phyloP scores from a whole-genome alignment of 345 rosid species.

The Populus euphratica region DNA sequence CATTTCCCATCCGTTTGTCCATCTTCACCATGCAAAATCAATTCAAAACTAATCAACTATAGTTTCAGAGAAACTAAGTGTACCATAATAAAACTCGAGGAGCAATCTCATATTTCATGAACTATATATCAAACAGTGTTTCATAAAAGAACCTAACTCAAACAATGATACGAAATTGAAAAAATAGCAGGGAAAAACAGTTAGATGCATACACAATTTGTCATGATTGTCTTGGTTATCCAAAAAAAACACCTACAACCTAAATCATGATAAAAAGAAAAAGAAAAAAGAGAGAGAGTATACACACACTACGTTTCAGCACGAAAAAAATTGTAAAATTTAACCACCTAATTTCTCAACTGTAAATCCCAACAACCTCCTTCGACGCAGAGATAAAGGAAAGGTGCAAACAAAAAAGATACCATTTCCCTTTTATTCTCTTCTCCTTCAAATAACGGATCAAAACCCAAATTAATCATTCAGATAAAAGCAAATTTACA shows the following conservation, averaged over 20 bases:
- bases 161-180: not conserved
- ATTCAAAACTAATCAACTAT: not conserved
- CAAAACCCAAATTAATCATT: slow-evolving; percentile 6
- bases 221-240: not conserved
- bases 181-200: not conserved
- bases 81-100: not conserved
- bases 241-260: not conserved
- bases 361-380: not conserved
- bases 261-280: not conserved
- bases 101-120: not conserved
- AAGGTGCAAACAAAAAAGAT: not conserved
- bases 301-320: not conserved
- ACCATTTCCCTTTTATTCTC: not conserved
- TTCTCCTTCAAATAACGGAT: not conserved
- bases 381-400: not conserved
- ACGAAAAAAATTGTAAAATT: not conserved
- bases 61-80: not conserved
- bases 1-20: slow-evolving; percentile 34
- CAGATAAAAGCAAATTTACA: not conserved
- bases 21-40: slow-evolving; percentile 35
- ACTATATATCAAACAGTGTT: not conserved
- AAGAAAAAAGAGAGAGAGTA: not conserved
- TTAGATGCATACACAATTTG: not conserved
- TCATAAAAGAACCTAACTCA: not conserved
- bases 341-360: not conserved